A percentile compares a stretch with the other conserved stretches of the same genome.
Conservation (phyloP, 768 basidiomycete species). For the Tricholoma saponaceum region DNA sequence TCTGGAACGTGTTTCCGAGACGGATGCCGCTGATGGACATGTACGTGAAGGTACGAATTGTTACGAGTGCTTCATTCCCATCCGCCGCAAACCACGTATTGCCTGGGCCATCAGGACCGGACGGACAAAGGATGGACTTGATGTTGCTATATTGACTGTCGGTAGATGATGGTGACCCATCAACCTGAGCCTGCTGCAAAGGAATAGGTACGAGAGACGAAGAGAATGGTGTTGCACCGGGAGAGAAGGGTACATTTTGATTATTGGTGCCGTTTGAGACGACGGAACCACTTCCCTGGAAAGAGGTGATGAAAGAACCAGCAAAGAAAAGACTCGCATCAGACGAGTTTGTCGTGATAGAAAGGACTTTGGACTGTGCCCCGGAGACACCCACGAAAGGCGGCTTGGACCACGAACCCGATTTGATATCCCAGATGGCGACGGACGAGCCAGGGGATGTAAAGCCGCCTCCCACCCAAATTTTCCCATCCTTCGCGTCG, state of each 20-base stretch:
- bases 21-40: conserved; percentile 78
- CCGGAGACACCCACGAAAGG: conserved; percentile 83
- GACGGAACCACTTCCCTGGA: conserved; percentile 46
- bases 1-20: conserved; percentile 86
- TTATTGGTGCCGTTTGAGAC: conserved; percentile 66
- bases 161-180: conserved; percentile 59
- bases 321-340: conserved; percentile 77
- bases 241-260: conserved; percentile 80
- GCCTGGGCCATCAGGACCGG: conserved; percentile 74
- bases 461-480: conserved; percentile 82
- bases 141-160: conserved; percentile 61
- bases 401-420: conserved; percentile 67
- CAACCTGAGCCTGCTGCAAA: conserved; percentile 50
- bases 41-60: conserved; percentile 68
- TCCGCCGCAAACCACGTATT: conserved; percentile 84
- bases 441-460: conserved; percentile 63
- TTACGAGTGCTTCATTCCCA: conserved; percentile 67
- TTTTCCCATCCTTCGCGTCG: conserved; percentile 55
- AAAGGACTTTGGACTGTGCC: conserved; percentile 59
- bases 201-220: conserved; percentile 86
- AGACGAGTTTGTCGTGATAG: conserved; percentile 74
- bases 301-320: conserved; percentile 81
- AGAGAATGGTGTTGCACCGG: conserved; percentile 81
- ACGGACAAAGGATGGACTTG: conserved; percentile 75
- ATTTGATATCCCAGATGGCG: conserved; percentile 64